Base-by-base conservation (phyloP, 2,329 filamentous ascomycete species). In the Cladosporium cucumerinum region DNA sequence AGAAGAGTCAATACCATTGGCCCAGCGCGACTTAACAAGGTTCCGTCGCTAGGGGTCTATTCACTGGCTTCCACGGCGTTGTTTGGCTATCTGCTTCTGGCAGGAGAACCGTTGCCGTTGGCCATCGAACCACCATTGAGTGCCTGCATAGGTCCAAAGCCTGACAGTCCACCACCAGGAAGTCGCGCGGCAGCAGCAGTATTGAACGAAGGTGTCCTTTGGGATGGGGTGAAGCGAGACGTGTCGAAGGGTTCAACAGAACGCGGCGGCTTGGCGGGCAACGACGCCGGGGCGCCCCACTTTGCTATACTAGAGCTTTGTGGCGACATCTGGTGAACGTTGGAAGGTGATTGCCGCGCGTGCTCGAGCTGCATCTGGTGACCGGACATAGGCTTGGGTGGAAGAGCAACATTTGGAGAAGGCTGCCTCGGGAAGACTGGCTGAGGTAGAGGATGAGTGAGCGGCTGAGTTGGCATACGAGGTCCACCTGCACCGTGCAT, bases 191-290 rank as follows among this genome's bases (percentile, higher is more conserved):
- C 60, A 16, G 66, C 64, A 32, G 66, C 60, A 36, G 28, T 55
- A 26, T 64, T 67, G 39, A 67, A 66, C 18, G 67, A 63, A 23
- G 65, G 59, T 16, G 65, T 64, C 25, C 67, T 64, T 34, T 68
- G 67, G 5, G 49, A 34, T 23, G 60, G 49, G 21, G 30, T 62
- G 25, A 64, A 64, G 28, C 62, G 54, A 16, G 62, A 58, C 14
- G 57, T 39, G 52, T 72, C 69, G 52, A 72, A 70, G 7, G 70
- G 66, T 55, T 72, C 78, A 12, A 73, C 73, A 3, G 81, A 75
- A 55, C 82, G 81, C 48, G 84, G 83, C 39, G 84, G 84, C 70
- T 85, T 86, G 11, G 83, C 80, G 55, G 84, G 84, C 51, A 86
- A 75, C 59, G 83, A 82, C 18, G 83, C 76, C 5, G 83, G 81